Conservation (phyloP, 345 rosid genomes). For the Gossypium anomalum region DNA sequence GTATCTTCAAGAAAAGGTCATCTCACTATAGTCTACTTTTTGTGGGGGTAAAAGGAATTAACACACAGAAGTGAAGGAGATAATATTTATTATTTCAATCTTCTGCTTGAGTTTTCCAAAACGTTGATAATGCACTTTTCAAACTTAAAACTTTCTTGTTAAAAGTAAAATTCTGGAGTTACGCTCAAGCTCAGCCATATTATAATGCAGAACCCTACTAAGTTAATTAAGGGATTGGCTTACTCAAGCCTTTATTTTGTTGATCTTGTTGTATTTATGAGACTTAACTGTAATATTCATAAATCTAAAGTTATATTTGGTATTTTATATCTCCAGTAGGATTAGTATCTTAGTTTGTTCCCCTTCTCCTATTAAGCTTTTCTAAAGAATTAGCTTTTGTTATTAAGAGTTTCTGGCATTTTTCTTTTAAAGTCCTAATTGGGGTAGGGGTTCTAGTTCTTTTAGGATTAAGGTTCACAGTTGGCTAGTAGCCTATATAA, state of each 20-base stretch:
- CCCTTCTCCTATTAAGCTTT: background rate
- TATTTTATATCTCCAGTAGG: background rate
- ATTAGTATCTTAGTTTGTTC: background rate
- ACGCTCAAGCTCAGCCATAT: background rate
- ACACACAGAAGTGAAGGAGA: background rate
- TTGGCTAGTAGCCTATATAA: background rate
- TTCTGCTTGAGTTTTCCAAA: background rate
- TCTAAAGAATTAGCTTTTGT: background rate
- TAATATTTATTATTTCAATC: background rate
- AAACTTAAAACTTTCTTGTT: background rate
- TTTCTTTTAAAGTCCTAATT: too few species aligned
- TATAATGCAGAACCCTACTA: background rate
- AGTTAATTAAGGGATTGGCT: background rate
- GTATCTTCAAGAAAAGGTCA: background rate
- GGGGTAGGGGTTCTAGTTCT: background rate
- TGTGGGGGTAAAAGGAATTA: background rate
- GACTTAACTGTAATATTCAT: background rate
- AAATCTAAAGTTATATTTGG: background rate
- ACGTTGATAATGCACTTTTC: background rate
- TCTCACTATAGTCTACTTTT: background rate
- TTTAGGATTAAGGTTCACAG: background rate
- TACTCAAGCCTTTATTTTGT: background rate
- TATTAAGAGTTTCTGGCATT: too few species aligned
- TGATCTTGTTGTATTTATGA: background rate
- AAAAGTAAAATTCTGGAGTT: background rate